Percentiles rank a stretch among this genome's conserved stretches.
These are phyloP conservation scores for Penicillium sp. DNA, from an alignment of 2,329 filamentous ascomycete genomes.

Conservation along the genomic window DNA sequence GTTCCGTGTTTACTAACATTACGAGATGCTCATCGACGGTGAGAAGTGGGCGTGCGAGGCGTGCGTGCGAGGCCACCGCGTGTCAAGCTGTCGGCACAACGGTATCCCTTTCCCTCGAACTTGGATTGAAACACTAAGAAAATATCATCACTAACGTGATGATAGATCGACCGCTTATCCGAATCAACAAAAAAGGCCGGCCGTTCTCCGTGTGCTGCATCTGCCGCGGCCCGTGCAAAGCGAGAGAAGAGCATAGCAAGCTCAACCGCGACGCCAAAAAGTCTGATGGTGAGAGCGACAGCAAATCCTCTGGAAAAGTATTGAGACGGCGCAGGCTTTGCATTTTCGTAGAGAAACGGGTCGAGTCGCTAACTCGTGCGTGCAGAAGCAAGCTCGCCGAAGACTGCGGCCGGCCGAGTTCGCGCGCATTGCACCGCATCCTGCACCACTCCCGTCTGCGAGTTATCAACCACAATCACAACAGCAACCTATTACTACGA, in stretches of 20 bases:
- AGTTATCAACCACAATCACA: slow-evolving; percentile 10
- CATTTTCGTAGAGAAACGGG: too few relatives aligned
- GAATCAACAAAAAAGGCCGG: slow-evolving; percentile 96
- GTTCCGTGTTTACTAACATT: slow-evolving; percentile 21
- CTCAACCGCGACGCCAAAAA: slow-evolving; percentile 89
- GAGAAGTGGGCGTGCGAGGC: slow-evolving; percentile 98
- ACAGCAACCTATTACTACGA: not conserved
- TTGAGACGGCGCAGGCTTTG: too few relatives aligned
- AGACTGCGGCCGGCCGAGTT: slow-evolving; percentile 14
- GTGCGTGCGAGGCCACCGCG: slow-evolving; percentile 95
- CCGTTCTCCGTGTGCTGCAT: slow-evolving; percentile 97
- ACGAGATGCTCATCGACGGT: slow-evolving; percentile 77
- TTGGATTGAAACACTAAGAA: not conserved
- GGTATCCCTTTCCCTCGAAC: slow-evolving; percentile 61
- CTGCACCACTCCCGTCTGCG: slow-evolving; percentile 16
- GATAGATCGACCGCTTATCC: slow-evolving; percentile 90
- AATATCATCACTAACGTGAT: slow-evolving; percentile 52
- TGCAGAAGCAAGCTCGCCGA: slow-evolving; percentile 12
- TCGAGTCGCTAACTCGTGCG: slow-evolving; percentile 11
- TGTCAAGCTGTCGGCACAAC: slow-evolving; percentile 95
- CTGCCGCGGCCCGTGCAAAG: slow-evolving; percentile 94
- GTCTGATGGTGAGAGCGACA: slow-evolving; percentile 27
- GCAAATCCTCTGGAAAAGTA: slow-evolving; percentile 31
- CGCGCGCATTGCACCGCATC: slow-evolving; percentile 18
- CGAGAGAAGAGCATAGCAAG: slow-evolving; percentile 87